These are phyloP conservation scores for Pichia eremophila DNA, from an alignment of 805 yeast species.

Conservation along the genomic window DNA sequence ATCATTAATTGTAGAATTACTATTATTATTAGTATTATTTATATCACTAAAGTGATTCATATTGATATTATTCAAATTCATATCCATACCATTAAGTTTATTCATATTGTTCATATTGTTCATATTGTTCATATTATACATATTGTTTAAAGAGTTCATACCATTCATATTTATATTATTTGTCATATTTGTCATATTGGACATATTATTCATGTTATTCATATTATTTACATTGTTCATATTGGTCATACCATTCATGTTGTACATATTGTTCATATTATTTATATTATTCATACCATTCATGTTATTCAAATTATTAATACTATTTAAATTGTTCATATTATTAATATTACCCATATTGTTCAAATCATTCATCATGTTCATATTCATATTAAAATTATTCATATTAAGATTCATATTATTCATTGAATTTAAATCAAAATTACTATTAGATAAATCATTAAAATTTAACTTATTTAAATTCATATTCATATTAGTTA, in stretches of 20 bases:
- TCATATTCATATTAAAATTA: neutral
- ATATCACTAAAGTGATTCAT: neutral
- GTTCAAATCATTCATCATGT: neutral
- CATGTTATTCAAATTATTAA: neutral
- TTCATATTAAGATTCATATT: neutral
- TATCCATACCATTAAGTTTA: neutral
- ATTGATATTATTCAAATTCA: neutral
- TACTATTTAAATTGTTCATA: neutral
- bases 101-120: neutral
- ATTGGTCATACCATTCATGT: neutral
- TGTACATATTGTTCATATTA: neutral
- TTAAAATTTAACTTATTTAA: neutral
- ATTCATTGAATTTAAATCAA: neutral
- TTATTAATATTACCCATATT: neutral
- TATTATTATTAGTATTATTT: slow-evolving; percentile 2
- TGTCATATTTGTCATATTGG: neutral
- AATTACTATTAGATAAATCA: neutral
- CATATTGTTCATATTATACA: neutral
- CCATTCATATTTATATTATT: neutral
- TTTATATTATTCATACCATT: neutral
- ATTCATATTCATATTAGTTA: neutral
- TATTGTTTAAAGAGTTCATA: neutral
- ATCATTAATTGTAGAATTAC: neutral
- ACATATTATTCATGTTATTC: neutral
- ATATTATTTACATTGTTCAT: neutral